Percentiles rank a stretch among this genome's conserved stretches.
Evolutionary conservation across 2,329 filamentous ascomycete genomes (phyloP).

Genomic region (Fusarium nurragi): DNA sequence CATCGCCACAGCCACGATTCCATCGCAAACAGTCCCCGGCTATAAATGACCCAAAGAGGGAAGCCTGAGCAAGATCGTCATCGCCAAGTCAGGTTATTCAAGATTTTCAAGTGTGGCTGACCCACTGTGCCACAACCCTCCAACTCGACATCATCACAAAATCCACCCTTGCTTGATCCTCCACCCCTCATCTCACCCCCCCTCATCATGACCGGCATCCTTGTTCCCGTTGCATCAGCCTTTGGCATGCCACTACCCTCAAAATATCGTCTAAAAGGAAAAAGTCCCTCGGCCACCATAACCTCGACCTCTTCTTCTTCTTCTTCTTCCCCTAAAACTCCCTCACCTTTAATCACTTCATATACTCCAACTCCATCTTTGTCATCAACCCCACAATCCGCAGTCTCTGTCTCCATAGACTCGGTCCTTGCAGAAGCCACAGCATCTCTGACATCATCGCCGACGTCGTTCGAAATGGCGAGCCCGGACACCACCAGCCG

Average conservation of each 20-base stretch:
- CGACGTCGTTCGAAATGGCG: slow-evolving; percentile 23
- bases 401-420: slow-evolving; percentile 27
- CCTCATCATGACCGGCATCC: slow-evolving; percentile 46
- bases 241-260: slow-evolving; percentile 48
- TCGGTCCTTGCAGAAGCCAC: slow-evolving; percentile 34
- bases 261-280: slow-evolving; percentile 42
- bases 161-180: slow-evolving; percentile 6
- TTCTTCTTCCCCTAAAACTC: slow-evolving; percentile 15
- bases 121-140: slow-evolving; percentile 36
- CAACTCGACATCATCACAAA: slow-evolving; percentile 15
- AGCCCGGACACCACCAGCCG: slow-evolving; percentile 24
- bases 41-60: slow-evolving; percentile 11
- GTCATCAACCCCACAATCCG: slow-evolving; percentile 19
- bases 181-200: background rate
- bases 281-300: slow-evolving; percentile 29
- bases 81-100: slow-evolving; percentile 30
- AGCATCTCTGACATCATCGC: slow-evolving; percentile 31
- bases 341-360: slow-evolving; percentile 19
- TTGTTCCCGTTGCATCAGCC: slow-evolving; percentile 48
- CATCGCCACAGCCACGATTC: slow-evolving; percentile 25
- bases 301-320: slow-evolving; percentile 23
- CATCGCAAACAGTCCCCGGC: slow-evolving; percentile 16
- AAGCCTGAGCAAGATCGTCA: slow-evolving; percentile 28
- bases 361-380: background rate
- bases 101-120: slow-evolving; percentile 35